These are phyloP conservation scores for Coemansia sp. DNA, from an alignment of 192 early-diverging fungal species.

Conservation along the genomic window DNA sequence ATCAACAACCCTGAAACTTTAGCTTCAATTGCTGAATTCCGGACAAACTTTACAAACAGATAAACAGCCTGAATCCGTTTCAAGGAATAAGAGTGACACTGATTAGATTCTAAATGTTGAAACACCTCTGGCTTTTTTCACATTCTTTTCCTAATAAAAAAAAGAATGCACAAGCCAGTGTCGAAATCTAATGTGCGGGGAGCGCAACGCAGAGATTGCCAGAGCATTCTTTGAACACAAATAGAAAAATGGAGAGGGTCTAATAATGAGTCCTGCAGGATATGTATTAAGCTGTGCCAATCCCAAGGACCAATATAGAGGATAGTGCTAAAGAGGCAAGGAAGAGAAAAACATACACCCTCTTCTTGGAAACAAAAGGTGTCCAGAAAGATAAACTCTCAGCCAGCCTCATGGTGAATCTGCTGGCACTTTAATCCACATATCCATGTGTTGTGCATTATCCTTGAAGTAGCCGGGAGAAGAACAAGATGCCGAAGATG, in stretches of 20 bases:
- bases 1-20: not conserved
- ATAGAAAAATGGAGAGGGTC: not conserved
- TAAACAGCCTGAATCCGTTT: not conserved
- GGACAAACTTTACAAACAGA: not conserved
- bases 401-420: not conserved
- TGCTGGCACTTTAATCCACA: not conserved
- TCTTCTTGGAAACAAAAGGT: not conserved
- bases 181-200: not conserved
- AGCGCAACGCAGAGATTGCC: not conserved
- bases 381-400: not conserved
- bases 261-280: slow-evolving; percentile 5
- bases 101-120: too few species aligned
- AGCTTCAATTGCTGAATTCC: not conserved
- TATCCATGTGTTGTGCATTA: not conserved
- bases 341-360: not conserved
- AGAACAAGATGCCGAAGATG: not conserved
- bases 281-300: not conserved
- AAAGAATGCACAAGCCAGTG: not conserved
- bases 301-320: not conserved
- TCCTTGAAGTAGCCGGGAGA: not conserved
- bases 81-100: not conserved
- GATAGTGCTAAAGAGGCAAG: not conserved
- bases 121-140: too few species aligned
- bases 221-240: not conserved
- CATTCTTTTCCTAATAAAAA: not conserved